These are phyloP conservation scores for Hanseniaspora uvarum DNA, from an alignment of 1,139 yeast species.

Conservation along the genomic window DNA sequence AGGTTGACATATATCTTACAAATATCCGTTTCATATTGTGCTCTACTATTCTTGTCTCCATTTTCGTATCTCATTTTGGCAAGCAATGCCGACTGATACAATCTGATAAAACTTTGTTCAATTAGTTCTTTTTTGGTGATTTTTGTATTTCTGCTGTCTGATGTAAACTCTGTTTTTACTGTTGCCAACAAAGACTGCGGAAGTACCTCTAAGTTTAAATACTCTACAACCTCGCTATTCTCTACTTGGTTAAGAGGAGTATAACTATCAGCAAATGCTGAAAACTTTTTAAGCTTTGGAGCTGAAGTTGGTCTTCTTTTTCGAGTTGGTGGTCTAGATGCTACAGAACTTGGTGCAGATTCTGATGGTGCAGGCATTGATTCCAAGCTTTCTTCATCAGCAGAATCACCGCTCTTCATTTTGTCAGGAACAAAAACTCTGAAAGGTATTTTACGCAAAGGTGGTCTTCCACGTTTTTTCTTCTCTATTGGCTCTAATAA, in stretches of 20 bases:
- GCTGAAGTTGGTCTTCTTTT: not conserved
- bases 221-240: not conserved
- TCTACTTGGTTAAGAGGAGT: conserved; percentile 12
- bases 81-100: conserved; percentile 1
- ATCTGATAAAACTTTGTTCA: not conserved
- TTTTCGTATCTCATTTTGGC: conserved; percentile 9
- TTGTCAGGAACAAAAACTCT: conserved; percentile 4
- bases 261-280: conserved; percentile 16
- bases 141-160: not conserved
- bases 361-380: not conserved
- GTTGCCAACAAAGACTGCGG: conserved; percentile 8
- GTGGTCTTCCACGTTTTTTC: conserved; percentile 15
- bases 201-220: not conserved
- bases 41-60: not conserved
- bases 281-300: conserved; percentile 6
- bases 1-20: conserved; percentile 6
- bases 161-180: not conserved
- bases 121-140: not conserved
- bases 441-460: not conserved
- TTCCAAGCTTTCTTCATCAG: not conserved
- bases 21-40: conserved; percentile 2
- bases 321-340: not conserved
- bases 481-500: not conserved
- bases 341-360: not conserved
- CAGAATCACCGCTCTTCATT: not conserved